Base-by-base conservation (phyloP, 2,329 filamentous ascomycete genomes). In the Aureobasidium namibiae region DNA sequence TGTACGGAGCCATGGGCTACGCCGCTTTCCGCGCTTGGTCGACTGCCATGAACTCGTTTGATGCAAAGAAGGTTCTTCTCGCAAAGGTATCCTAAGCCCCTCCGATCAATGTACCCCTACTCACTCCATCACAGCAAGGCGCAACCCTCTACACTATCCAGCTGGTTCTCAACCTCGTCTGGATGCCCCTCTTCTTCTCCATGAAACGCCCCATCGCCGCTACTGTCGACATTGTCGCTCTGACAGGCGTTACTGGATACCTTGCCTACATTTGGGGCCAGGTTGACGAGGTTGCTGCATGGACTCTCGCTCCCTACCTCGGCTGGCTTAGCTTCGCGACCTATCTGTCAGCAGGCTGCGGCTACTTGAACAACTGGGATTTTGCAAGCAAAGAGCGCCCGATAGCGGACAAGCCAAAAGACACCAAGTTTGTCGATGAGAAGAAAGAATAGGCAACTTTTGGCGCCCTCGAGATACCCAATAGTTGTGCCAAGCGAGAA, bases 121-220 rank as follows among this genome's bases (percentile, higher is more conserved):
- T 41, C 13, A 49, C 42, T 46, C 50, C 16, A 23, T 57, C 38
- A 31, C 59, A 74, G 73, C 75, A 84, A 64, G 87, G 86, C 65
- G 86, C 89, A 60, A 89, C 87, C 0, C 80, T 96, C 31, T 96
- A 96, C 77, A 89, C 88, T 2, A 78, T 91, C 61, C 92, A 96
- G 74, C 84, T 96, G 7, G 88, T 81, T 11, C 79, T 96, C 54
- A 96, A 96, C 72, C 78, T 95, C 31, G 73, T 87, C 57, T 97
- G 90, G 90, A 96, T 91, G 82, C 92, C 92, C 13, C 81, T 96
- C 11, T 96, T 96, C 81, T 96, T 96, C 70, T 81, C 82, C n/a
- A 69, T 87, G 53, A 85, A 86, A 64, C 82, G 83, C 16, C 90
- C 91, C 1, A 79, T 87, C 56, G 82, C 84, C 68, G 91, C 92